phyloP scores from a whole-genome alignment of 2,329 filamentous ascomycete genomes.

The Penicillium brasilianum region DNA sequence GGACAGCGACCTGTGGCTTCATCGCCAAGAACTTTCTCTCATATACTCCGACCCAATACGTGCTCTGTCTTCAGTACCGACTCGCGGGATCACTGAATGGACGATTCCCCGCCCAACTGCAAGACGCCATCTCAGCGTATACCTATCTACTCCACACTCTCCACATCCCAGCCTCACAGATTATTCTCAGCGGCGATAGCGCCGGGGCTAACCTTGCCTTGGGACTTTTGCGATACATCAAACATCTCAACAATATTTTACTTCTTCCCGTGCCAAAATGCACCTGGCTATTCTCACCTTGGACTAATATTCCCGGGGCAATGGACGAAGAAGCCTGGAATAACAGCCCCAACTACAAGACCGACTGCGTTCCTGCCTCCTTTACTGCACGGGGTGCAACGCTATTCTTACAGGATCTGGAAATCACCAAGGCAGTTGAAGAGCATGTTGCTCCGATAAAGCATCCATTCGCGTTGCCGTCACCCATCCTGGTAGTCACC shows the following conservation, averaged over 20 bases:
- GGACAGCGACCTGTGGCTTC: conserved; percentile 20
- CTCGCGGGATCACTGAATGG: conserved; percentile 24
- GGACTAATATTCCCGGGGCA: conserved; percentile 10
- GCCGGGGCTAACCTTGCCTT: conserved; percentile 31
- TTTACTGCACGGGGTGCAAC: conserved; percentile 2
- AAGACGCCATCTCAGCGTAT: conserved; percentile 33
- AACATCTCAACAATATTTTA: conserved; percentile 11
- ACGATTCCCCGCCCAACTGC: conserved; percentile 33
- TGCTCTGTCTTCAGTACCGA: conserved; percentile 26
- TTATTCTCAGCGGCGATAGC: conserved; percentile 33
- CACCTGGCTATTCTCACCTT: conserved; percentile 25
- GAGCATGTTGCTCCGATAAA: conserved; percentile 22
- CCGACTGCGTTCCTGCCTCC: conserved; percentile 1
- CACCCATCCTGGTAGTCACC: conserved; percentile 27
- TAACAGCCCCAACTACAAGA: conserved; percentile 2
- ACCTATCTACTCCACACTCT: conserved; percentile 27
- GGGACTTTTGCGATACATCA: conserved; percentile 29
- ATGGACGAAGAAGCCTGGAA: background rate
- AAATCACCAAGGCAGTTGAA: conserved; percentile 9
- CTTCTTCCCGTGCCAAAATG: conserved; percentile 22
- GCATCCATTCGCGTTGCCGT: conserved; percentile 27
- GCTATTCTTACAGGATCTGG: background rate
- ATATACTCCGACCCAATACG: conserved; percentile 18
- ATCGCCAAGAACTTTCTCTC: conserved; percentile 21
- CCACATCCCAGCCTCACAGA: conserved; percentile 26